A percentile compares a stretch with the other conserved stretches of the same genome.
These are phyloP conservation scores for Avena atlantica DNA, from an alignment of 176 grass and related monocot genomes.

Conservation along the genomic window DNA sequence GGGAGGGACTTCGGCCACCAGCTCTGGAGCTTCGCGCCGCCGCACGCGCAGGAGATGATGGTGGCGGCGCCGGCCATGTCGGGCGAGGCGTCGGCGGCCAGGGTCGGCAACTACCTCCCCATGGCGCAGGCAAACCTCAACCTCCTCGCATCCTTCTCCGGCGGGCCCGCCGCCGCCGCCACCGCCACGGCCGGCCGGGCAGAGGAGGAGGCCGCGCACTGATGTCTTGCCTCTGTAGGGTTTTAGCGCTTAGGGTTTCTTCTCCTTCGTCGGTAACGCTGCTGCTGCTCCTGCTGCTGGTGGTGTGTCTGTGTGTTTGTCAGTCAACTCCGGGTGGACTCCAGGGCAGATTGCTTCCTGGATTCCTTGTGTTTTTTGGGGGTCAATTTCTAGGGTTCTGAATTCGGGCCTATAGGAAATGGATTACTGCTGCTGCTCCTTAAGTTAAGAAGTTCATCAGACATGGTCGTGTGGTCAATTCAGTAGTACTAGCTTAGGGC, in stretches of 20 bases:
- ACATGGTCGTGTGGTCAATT: background rate
- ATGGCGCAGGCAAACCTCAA: slow-evolving; percentile 88
- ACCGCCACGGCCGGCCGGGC: slow-evolving; percentile 19
- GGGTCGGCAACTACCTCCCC: slow-evolving; percentile 93
- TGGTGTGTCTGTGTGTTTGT: background rate
- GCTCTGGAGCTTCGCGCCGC: slow-evolving; percentile 61
- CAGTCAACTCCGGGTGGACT: slow-evolving; percentile 13
- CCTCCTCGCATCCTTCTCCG: slow-evolving; percentile 82
- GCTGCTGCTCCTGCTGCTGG: background rate
- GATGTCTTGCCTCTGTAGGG: slow-evolving; percentile 39
- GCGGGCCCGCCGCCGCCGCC: slow-evolving; percentile 34
- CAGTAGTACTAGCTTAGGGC: background rate
- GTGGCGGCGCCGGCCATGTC: slow-evolving; percentile 48
- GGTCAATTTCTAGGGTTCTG: slow-evolving; percentile 29
- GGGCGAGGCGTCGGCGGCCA: slow-evolving; percentile 74
- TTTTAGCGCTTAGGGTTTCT: slow-evolving; percentile 58
- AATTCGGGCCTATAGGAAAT: background rate
- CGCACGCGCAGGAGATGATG: slow-evolving; percentile 61
- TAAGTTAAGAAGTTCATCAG: background rate
- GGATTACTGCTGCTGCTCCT: too few species aligned
- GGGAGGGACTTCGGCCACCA: slow-evolving; percentile 71
- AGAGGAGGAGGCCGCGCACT: slow-evolving; percentile 70
- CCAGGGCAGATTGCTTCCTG: background rate
- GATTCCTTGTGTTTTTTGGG: background rate
- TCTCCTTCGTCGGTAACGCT: background rate